These are phyloP conservation scores for Fraxinus sp. DNA, from an alignment of 305 asterid species.

Conservation along the genomic window DNA sequence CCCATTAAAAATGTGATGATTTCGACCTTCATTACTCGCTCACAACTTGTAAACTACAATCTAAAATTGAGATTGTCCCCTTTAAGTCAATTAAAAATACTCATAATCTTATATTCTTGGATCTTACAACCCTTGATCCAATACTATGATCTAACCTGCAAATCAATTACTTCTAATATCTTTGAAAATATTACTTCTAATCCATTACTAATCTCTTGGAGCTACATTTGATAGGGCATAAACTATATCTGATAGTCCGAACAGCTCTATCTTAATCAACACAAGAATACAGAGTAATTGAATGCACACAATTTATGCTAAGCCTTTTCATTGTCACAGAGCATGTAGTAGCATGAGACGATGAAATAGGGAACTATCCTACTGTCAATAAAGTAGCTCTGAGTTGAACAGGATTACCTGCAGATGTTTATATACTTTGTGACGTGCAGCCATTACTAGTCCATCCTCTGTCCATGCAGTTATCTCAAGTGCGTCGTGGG, in stretches of 20 bases:
- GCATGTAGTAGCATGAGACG: neutral
- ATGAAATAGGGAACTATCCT: neutral
- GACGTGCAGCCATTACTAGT: conserved; percentile 88
- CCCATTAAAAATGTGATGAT: neutral
- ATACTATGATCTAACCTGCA: neutral
- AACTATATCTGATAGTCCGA: neutral
- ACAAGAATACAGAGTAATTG: neutral
- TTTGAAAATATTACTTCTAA: neutral
- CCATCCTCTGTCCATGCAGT: conserved; percentile 98
- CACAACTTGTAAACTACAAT: neutral
- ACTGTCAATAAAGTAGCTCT: neutral
- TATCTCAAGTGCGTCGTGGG: conserved; percentile 68
- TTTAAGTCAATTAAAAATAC: neutral
- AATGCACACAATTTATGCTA: conserved; percentile 20
- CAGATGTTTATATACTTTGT: conserved; percentile 61
- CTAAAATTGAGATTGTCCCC: neutral
- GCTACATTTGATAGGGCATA: neutral
- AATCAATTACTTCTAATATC: neutral
- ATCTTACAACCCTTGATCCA: neutral
- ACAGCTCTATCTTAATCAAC: neutral
- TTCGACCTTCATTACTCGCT: neutral
- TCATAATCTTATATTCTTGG: neutral
- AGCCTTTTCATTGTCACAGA: neutral
- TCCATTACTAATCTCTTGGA: neutral
- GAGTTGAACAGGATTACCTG: conserved; percentile 45